phyloP scores from a whole-genome alignment of 768 basidiomycete species.

The Hericium alpestre region DNA sequence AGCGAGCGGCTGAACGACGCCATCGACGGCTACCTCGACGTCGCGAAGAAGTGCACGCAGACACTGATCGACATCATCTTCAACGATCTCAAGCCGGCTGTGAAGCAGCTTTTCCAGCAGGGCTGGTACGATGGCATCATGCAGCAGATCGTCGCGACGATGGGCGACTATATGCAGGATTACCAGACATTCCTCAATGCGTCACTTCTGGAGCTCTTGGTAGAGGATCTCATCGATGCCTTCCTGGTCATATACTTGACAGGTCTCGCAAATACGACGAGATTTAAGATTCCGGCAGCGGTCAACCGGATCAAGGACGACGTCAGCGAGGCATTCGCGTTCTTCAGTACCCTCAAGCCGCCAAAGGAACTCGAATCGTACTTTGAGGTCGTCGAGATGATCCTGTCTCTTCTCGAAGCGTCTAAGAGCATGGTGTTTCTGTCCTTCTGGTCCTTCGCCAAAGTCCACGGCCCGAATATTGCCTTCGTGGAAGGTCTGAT shows the following conservation, averaged over 20 bases:
- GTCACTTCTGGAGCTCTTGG: slow-evolving; percentile 79
- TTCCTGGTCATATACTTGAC: slow-evolving; percentile 89
- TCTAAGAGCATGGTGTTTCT: slow-evolving; percentile 85
- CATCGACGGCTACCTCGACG: slow-evolving; percentile 96
- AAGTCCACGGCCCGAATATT: slow-evolving; percentile 86
- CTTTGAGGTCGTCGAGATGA: slow-evolving; percentile 81
- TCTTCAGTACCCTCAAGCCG: slow-evolving; percentile 73
- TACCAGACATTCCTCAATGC: slow-evolving; percentile 87
- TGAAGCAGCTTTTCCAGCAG: slow-evolving; percentile 71
- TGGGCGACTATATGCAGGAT: slow-evolving; percentile 94
- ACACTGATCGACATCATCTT: slow-evolving; percentile 90
- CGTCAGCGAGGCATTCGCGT: slow-evolving; percentile 61
- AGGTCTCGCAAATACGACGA: slow-evolving; percentile 72
- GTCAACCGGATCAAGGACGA: slow-evolving; percentile 79
- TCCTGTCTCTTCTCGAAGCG: slow-evolving; percentile 72
- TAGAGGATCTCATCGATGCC: slow-evolving; percentile 86
- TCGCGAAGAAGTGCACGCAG: slow-evolving; percentile 94
- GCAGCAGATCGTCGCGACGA: slow-evolving; percentile 85
- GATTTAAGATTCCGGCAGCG: slow-evolving; percentile 77
- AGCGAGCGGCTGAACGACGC: slow-evolving; percentile 86
- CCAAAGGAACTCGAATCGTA: slow-evolving; percentile 69
- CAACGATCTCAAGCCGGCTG: slow-evolving; percentile 85
- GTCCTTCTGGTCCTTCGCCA: slow-evolving; percentile 90
- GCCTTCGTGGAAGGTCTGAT: slow-evolving; percentile 86
- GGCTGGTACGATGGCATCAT: slow-evolving; percentile 88